Base-by-base conservation (phyloP, 2,329 filamentous ascomycete species). In the Aspergillus brunneoviolaceus region DNA sequence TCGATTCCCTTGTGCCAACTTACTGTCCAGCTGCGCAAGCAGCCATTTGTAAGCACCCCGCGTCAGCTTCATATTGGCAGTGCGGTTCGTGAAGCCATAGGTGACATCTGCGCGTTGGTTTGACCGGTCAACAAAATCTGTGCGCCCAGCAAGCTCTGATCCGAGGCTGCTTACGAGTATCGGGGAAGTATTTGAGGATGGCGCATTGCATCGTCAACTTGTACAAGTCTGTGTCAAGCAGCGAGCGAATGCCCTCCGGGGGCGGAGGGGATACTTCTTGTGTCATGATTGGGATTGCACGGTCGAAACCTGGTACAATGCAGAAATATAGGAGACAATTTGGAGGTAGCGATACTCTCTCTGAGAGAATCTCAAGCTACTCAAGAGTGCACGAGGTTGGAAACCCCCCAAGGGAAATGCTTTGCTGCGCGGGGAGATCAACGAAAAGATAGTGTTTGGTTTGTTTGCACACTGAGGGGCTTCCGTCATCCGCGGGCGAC, bases 121-220 rank as follows among this genome's bases (percentile, higher is more conserved):
- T 21, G 45, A 71, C 21, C 63, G 61, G 25, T 25, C 11, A 35
- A 16, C 7, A 29, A 29, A 19, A 5, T 19, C 19, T n/a, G 1
- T 25, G n/a, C 27, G n/a, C 11, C 12, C 23, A 33, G 33, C 2
- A 25, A 10, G 25, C 23, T 23, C 2, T 21, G n/a, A 1, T 14
- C 0, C n/a, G 16, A 29, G 16, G 25, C 16, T 48, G 73, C 78
- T 72, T 66, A 82, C 80, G 67, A 60, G 81, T 80, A 60, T 93
- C 83, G 35, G 89, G 89, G 76, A 96, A 98, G 80, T 93, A 96
- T 77, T 96, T 96, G 67, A 96, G 85, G 65, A 98, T 89, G 63
- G 92, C 92, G 74, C 91, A 96, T 88, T 99, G 95, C 95, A 99
- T 99, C 21, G 95, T 99, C 77, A 99, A 79, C 79, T 99, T 99